Conservation (phyloP, 257 asterid genomes). For the Perilla frutescens region DNA sequence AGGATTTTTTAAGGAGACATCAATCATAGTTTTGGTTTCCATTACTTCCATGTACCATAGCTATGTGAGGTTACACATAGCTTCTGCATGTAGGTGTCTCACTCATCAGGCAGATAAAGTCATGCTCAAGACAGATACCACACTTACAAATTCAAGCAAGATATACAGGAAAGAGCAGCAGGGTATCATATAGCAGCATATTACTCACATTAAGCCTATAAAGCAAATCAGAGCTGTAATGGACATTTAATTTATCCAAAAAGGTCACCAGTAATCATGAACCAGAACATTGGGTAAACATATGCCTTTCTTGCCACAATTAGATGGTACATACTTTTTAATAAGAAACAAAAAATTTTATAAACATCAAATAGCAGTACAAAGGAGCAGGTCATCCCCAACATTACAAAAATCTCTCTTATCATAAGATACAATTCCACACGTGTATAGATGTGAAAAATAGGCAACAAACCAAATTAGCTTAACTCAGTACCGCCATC, state of each 20-base stretch:
- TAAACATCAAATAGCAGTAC: not conserved
- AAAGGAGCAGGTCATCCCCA: not conserved
- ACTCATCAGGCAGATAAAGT: no score
- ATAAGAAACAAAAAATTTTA: not conserved
- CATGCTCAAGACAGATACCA: no score
- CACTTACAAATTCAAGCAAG: no score
- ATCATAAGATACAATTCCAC: not conserved
- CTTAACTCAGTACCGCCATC: conserved; percentile 49
- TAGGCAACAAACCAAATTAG: no score
- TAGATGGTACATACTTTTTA: conserved; percentile 1
- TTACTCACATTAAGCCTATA: conserved; percentile 50
- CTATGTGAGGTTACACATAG: no score
- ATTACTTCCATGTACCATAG: no score
- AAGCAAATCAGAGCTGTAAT: conserved; percentile 25
- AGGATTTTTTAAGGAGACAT: no score
- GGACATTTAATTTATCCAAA: conserved; percentile 3
- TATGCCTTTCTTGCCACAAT: conserved; percentile 14
- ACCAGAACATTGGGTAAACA: conserved; percentile 8
- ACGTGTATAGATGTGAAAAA: no score
- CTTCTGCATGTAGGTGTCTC: no score
- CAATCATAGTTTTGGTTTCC: no score
- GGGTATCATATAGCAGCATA: no score
- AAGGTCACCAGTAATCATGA: not conserved
- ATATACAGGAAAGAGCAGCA: no score
- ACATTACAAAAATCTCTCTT: not conserved